These are phyloP conservation scores for Boletellus ananas DNA, from an alignment of 768 basidiomycete genomes.

Conservation along the genomic window DNA sequence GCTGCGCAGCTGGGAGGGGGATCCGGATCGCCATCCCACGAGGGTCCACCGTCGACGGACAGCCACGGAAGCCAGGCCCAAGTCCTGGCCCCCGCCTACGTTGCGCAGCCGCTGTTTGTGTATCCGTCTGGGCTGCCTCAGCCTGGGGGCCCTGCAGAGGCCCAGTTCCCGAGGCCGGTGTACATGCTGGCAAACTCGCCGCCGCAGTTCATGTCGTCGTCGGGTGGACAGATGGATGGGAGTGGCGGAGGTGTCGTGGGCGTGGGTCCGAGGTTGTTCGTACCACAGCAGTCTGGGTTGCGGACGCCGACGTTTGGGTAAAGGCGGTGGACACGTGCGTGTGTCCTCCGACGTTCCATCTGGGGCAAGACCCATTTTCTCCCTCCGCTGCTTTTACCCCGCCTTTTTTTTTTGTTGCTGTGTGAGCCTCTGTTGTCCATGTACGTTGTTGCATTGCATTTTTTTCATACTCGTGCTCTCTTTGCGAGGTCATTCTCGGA, in stretches of 20 bases:
- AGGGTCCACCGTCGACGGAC: conserved; percentile 28
- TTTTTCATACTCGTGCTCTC: background rate
- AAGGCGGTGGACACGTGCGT: background rate
- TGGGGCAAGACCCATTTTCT: background rate
- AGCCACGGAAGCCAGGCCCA: conserved; percentile 30
- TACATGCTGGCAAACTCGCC: conserved; percentile 28
- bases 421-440: background rate
- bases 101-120: background rate
- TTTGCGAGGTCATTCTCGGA: background rate
- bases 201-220: conserved; percentile 22
- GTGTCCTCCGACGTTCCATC: too few relatives aligned
- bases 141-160: conserved; percentile 22
- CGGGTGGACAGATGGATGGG: conserved; percentile 9
- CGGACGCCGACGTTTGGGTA: conserved; percentile 25
- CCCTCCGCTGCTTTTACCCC: background rate
- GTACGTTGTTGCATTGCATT: background rate
- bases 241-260: conserved; percentile 3
- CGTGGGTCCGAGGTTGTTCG: conserved; percentile 17
- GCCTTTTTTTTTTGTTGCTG: background rate
- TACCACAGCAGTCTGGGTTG: conserved; percentile 26
- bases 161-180: conserved; percentile 25
- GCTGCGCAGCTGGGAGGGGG: conserved; percentile 5
- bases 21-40: conserved; percentile 31
- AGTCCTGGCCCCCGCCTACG: conserved; percentile 11
- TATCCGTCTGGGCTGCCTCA: conserved; percentile 18